Conservation (phyloP, 2,329 filamentous ascomycete genomes). For the Verticillium isaacii region DNA sequence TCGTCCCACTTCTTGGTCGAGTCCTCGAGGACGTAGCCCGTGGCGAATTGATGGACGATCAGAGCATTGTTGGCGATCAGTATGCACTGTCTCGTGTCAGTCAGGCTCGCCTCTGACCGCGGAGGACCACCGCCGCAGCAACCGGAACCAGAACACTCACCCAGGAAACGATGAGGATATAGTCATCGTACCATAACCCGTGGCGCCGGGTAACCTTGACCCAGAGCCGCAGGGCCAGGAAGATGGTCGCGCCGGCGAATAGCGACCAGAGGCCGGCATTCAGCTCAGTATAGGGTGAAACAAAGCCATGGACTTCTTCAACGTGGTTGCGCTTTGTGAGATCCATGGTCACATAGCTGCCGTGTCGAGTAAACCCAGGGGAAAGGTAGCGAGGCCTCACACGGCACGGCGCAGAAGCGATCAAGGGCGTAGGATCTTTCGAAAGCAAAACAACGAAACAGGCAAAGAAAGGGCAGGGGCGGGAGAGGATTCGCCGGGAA, state of each 20-base stretch:
- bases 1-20: constrained; percentile 40
- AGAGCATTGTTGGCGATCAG: constrained; percentile 39
- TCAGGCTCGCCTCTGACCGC: background rate
- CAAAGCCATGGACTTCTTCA: constrained; percentile 18
- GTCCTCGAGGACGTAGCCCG: constrained; percentile 36
- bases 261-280: constrained; percentile 28
- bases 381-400: background rate
- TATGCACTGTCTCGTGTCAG: constrained; percentile 22
- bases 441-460: background rate
- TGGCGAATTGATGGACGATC: constrained; percentile 41
- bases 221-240: constrained; percentile 26
- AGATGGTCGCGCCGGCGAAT: constrained; percentile 22
- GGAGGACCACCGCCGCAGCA: background rate
- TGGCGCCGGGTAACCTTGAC: constrained; percentile 28
- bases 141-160: constrained; percentile 17
- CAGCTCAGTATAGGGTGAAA: constrained; percentile 22
- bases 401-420: background rate
- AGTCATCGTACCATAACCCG: constrained; percentile 33
- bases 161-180: constrained; percentile 30
- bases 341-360: background rate
- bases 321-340: constrained; percentile 14
- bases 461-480: background rate
- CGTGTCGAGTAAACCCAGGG: background rate
- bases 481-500: background rate
- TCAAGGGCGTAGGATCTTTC: background rate